A percentile compares a stretch with the other conserved stretches of the same genome.
Conservation (phyloP, 192 early-diverging fungal species). For the Rhizophagus sp. region DNA sequence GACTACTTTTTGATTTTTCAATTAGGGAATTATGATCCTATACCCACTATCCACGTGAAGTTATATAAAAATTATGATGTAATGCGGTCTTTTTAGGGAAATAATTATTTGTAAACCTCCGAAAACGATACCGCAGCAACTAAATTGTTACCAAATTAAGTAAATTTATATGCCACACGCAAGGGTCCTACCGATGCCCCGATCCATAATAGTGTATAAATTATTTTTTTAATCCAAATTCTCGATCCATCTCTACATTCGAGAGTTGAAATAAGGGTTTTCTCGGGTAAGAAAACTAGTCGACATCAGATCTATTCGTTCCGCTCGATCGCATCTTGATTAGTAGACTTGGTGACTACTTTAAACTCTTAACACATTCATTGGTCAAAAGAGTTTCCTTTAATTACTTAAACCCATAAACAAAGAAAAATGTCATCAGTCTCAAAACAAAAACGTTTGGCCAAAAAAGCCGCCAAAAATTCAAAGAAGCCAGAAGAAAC, state of each 20-base stretch:
- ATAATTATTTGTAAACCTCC: too few relatives aligned
- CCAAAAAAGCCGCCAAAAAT: conserved; percentile 69
- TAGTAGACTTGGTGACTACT: not conserved
- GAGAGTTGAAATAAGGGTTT: not conserved
- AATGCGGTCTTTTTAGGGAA: too few relatives aligned
- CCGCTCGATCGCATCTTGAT: not conserved
- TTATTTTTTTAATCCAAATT: too few relatives aligned
- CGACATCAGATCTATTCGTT: not conserved
- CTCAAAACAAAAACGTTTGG: conserved; percentile 81
- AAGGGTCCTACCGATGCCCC: too few relatives aligned
- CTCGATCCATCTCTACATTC: not conserved
- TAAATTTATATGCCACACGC: too few relatives aligned
- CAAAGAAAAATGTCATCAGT: conserved; percentile 46
- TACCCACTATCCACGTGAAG: too few relatives aligned
- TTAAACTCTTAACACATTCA: not conserved
- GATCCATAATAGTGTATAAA: too few relatives aligned
- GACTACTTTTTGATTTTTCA: too few relatives aligned
- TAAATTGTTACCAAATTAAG: too few relatives aligned
- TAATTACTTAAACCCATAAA: not conserved
- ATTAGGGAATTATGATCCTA: too few relatives aligned
- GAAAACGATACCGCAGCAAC: too few relatives aligned
- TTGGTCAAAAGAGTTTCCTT: not conserved
- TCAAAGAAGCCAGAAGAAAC: conserved; percentile 33
- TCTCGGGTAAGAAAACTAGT: conserved; percentile 1
- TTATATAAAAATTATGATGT: too few relatives aligned